Conservation (phyloP, 1,284 basidiomycete species). For the Irpex sp. region DNA sequence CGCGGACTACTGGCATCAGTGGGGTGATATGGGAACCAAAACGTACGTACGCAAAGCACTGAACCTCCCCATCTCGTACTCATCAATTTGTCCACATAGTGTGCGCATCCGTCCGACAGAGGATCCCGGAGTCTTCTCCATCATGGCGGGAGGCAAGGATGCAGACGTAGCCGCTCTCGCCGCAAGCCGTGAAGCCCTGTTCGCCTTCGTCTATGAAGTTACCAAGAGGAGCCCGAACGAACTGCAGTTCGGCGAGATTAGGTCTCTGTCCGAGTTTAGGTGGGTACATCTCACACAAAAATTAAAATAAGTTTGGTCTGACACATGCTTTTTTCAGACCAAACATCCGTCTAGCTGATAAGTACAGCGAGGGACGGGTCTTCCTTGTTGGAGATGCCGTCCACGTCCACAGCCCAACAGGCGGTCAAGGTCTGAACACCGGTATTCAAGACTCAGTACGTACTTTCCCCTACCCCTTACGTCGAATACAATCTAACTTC, state of each 20-base stretch:
- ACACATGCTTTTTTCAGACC: constrained; percentile 3
- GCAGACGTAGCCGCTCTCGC: neutral
- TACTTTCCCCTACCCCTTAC: neutral
- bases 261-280: neutral
- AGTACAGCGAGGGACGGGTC: constrained; percentile 17
- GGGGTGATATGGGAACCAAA: constrained; percentile 9
- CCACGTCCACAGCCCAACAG: constrained; percentile 15
- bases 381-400: constrained; percentile 21
- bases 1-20: constrained; percentile 17
- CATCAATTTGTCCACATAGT: neutral
- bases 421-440: constrained; percentile 48
- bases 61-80: neutral
- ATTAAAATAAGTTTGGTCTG: no score
- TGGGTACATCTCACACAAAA: neutral
- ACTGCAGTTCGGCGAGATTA: neutral
- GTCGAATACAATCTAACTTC: neutral
- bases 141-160: neutral
- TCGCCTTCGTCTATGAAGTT: neutral
- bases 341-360: constrained; percentile 21
- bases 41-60: neutral
- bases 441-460: constrained; percentile 42
- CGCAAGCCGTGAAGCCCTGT: neutral
- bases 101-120: neutral
- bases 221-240: neutral
- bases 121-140: neutral